Percentiles rank a stretch among this genome's conserved stretches.
Conservation (phyloP, 805 yeast species). For the Lipomyces sp. region DNA sequence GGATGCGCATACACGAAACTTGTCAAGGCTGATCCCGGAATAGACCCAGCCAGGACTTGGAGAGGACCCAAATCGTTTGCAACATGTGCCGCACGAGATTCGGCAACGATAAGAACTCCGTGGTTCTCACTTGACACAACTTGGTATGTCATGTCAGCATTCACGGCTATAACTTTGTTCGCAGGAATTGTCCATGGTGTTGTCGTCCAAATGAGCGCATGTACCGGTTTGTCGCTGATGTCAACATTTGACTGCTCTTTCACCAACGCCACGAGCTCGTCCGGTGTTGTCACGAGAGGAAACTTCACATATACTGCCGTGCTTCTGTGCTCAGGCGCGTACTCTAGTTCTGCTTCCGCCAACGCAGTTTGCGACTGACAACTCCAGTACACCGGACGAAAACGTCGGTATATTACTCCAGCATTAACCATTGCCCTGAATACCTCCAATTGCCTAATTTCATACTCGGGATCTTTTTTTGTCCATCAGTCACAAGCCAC, state of each 20-base stretch:
- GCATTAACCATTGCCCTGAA: constrained; percentile 68
- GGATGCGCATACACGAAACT: constrained; percentile 61
- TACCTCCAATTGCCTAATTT: constrained; percentile 71
- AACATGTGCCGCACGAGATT: constrained; percentile 52
- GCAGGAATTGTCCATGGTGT: constrained; percentile 98
- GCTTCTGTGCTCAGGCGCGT: constrained; percentile 71
- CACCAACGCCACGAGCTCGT: background rate
- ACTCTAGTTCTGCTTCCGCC: constrained; percentile 96
- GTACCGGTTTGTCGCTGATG: constrained; percentile 30
- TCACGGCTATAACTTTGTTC: constrained; percentile 79
- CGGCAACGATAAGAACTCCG: constrained; percentile 63
- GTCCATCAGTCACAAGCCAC: background rate
- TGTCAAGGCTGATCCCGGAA: constrained; percentile 53
- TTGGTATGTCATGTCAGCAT: constrained; percentile 63
- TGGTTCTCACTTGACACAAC: constrained; percentile 48
- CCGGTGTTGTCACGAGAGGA: constrained; percentile 49
- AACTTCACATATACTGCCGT: constrained; percentile 71
- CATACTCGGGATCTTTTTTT: constrained; percentile 58
- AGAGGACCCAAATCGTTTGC: constrained; percentile 35
- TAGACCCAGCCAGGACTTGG: constrained; percentile 32
- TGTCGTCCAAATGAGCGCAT: constrained; percentile 82
- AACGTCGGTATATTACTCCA: constrained; percentile 77
- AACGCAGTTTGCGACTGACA: constrained; percentile 90
- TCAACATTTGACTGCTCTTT: constrained; percentile 17
- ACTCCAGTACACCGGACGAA: constrained; percentile 98